A percentile compares a stretch with the other conserved stretches of the same genome.
These are phyloP conservation scores for Candida sp. DNA, from an alignment of 1,139 yeast genomes.

Conservation along the genomic window DNA sequence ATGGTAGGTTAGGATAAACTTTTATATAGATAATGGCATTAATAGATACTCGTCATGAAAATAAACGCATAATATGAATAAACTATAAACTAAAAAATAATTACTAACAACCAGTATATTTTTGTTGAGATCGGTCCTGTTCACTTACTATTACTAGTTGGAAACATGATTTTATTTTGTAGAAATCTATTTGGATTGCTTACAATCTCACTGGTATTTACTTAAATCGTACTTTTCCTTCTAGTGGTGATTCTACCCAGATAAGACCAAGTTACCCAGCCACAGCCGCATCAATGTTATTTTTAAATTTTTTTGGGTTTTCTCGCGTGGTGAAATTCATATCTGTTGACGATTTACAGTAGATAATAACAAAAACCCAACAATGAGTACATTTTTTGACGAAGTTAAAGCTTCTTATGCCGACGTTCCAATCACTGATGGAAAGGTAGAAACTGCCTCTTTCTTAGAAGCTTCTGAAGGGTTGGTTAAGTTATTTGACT, in stretches of 20 bases:
- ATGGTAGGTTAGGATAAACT: constrained; percentile 28
- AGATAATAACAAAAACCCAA: constrained; percentile 5
- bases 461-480: constrained; percentile 86
- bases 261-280: not conserved
- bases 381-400: constrained; percentile 74
- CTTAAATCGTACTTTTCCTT: too few species aligned
- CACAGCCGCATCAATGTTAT: not conserved
- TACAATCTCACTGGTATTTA: too few species aligned
- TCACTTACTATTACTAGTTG: too few species aligned
- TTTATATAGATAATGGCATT: not conserved
- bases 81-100: too few species aligned
- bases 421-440: constrained; percentile 66
- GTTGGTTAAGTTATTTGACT: constrained; percentile 75
- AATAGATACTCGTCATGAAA: not conserved
- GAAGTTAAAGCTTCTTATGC: constrained; percentile 69
- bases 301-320: not conserved
- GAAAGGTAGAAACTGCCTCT: constrained; percentile 66
- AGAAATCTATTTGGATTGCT: too few species aligned
- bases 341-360: not conserved
- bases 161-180: too few species aligned
- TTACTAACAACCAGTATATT: too few species aligned
- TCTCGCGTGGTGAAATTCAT: not conserved
- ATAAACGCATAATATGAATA: too few species aligned
- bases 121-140: too few species aligned
- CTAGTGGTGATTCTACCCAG: too few species aligned